Evolutionary conservation across 768 basidiomycete genomes (phyloP).

Genomic region (Pseudohyphozyma bogoriensis): DNA sequence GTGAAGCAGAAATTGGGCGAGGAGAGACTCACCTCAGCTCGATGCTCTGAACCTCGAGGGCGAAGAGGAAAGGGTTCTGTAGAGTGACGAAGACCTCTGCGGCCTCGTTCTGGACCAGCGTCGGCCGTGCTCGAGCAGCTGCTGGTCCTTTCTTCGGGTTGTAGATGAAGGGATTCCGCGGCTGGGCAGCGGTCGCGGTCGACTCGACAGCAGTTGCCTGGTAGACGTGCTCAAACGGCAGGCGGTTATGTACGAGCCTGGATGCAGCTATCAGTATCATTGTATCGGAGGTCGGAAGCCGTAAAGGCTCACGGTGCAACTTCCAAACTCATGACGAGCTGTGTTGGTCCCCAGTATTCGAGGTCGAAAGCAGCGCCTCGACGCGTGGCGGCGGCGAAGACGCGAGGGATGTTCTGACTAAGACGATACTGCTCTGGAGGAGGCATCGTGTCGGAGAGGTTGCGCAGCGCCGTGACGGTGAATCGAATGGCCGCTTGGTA

Average conservation of each 20-base stretch:
- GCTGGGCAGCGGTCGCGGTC: neutral
- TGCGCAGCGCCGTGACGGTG: slow-evolving; percentile 73
- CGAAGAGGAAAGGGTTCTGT: slow-evolving; percentile 87
- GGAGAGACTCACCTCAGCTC: slow-evolving; percentile 55
- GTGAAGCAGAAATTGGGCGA: neutral
- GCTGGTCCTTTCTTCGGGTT: slow-evolving; percentile 56
- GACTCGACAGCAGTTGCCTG: slow-evolving; percentile 29
- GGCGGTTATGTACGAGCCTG: slow-evolving; percentile 60
- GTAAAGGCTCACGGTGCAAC: slow-evolving; percentile 48
- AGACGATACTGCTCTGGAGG: slow-evolving; percentile 58
- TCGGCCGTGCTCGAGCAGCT: slow-evolving; percentile 49
- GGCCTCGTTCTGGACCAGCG: slow-evolving; percentile 71
- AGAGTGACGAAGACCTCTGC: slow-evolving; percentile 73
- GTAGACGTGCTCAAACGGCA: slow-evolving; percentile 60
- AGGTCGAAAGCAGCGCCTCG: slow-evolving; percentile 62
- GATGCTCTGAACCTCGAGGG: slow-evolving; percentile 73
- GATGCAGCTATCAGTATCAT: neutral
- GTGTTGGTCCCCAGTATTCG: slow-evolving; percentile 74
- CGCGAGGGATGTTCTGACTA: slow-evolving; percentile 23
- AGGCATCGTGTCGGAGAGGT: slow-evolving; percentile 57
- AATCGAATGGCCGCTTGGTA: slow-evolving; percentile 75
- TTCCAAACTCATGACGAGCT: slow-evolving; percentile 66
- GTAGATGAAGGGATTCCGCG: slow-evolving; percentile 66
- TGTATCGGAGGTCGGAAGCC: neutral
- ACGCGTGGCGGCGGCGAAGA: slow-evolving; percentile 57